Percentiles rank a stretch among this genome's conserved stretches.
Evolutionary conservation across 139 green algal species (phyloP).

Genomic region (Mesotaenium endlicherianum): DNA sequence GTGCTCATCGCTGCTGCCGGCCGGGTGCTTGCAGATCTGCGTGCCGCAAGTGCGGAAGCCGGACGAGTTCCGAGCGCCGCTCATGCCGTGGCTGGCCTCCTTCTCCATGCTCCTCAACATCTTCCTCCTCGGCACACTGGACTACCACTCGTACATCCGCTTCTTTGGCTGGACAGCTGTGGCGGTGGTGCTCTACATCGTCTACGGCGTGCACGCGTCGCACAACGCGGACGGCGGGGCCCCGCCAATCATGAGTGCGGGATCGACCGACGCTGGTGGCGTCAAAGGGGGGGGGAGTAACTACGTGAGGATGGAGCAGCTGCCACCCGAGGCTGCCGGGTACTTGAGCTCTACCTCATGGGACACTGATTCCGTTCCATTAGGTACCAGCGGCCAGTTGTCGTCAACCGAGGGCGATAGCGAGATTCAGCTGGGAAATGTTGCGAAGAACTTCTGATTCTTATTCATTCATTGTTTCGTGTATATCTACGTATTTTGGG

Average conservation of each 20-base stretch:
- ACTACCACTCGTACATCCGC: constrained; percentile 72
- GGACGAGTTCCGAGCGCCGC: constrained; percentile 60
- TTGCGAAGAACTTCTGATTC: too few relatives aligned
- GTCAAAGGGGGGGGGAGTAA: neutral
- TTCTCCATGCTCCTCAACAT: constrained; percentile 66
- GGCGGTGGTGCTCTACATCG: constrained; percentile 40
- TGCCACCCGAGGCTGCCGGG: too few relatives aligned
- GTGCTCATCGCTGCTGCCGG: too few relatives aligned
- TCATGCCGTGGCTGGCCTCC: constrained; percentile 64
- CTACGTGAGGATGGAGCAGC: neutral
- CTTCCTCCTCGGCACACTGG: constrained; percentile 74
- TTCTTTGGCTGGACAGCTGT: constrained; percentile 69
- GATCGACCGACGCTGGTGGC: too few relatives aligned
- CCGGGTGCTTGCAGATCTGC: constrained; percentile 12
- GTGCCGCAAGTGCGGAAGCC: neutral
- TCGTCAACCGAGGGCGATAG: too few relatives aligned
- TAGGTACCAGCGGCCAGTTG: too few relatives aligned
- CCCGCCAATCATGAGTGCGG: neutral
- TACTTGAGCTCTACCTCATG: too few relatives aligned
- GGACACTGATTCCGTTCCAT: too few relatives aligned
- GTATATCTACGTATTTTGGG: too few relatives aligned
- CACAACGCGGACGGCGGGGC: neutral
- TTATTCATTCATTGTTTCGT: too few relatives aligned
- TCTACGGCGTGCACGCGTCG: constrained; percentile 49
- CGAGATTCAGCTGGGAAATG: too few relatives aligned